Evolutionary conservation across 2,329 filamentous ascomycete genomes (phyloP), one percentile per base, ranked within the genome.

Genomic region (Pezicula carpinea): DNA sequence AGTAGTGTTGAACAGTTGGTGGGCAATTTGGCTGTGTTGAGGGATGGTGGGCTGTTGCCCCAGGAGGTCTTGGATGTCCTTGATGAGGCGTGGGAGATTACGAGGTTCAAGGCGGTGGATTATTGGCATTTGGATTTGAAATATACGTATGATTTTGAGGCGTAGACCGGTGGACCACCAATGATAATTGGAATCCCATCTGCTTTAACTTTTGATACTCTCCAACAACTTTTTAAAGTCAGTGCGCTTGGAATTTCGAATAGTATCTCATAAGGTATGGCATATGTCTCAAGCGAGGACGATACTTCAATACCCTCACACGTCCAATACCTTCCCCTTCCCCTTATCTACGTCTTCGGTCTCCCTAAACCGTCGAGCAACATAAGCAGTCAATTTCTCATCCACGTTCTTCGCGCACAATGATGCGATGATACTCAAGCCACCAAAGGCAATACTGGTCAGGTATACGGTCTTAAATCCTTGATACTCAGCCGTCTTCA

Each of bases 1-100:
- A 79, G 76, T 44, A 79, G 70, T 55, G 65, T 75, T 39, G 68
- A 70, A 42, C 79, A 83, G 66, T 69, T 83, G 29, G 70, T 74
- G 55, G 66, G 69, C 52, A 82, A 83, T 63, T 66, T 83, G 19
- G 15, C 4, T 15, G 38, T 21, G n/a, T 29, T 41, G 0, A 29
- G 26, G 10, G 59, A 60, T 53, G 68, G 70, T 56, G 64, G 72
- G 52, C 62, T 64, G 1, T 23, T 76, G 26, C 70, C 68, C 0
- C 58, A 69, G 47, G 67, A 69, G 15, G 59, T 70, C 1, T 59
- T 71, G 7, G 42, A 64, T 43, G 64, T 64, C 5, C 52, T 73
- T 33, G 64, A 71, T 38, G 52, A 61, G 32, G 65, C 57, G 5
- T 72, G 67, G 67, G 43, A 56, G 34, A 55, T 52, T 10, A 59